phyloP scores from a whole-genome alignment of 306 rosid species.

The Inga oerstediana region DNA sequence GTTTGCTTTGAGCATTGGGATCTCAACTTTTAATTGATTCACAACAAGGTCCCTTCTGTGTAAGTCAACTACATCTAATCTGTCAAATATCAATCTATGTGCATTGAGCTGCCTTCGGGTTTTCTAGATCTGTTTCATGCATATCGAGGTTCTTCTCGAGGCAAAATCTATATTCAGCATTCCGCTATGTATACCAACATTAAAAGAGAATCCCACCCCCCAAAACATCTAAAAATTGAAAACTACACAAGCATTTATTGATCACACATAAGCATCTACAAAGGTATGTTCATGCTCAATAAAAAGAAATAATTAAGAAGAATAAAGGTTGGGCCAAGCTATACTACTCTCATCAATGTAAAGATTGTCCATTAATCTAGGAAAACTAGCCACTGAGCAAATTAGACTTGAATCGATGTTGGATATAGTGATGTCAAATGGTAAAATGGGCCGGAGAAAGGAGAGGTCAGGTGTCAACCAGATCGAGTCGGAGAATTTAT shows the following conservation, averaged over 20 bases:
- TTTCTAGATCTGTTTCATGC: constrained; percentile 56
- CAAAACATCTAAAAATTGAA: constrained; percentile 24
- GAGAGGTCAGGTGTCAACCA: too few relatives aligned
- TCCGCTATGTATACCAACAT: constrained; percentile 83
- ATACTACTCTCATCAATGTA: constrained; percentile 11
- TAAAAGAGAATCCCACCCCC: constrained; percentile 5
- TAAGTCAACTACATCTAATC: constrained; percentile 53
- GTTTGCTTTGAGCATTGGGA: too few relatives aligned
- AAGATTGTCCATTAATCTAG: not conserved
- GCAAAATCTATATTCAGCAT: constrained; percentile 94
- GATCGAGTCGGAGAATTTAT: too few relatives aligned
- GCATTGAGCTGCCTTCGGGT: constrained; percentile 50
- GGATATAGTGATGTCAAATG: too few relatives aligned
- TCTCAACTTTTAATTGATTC: too few relatives aligned
- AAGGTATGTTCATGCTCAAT: not conserved
- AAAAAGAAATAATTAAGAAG: not conserved
- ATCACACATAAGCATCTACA: constrained; percentile 6
- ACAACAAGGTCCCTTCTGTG: constrained; percentile 34
- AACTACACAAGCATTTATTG: constrained; percentile 11
- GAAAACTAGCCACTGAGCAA: not conserved
- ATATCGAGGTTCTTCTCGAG: constrained; percentile 73
- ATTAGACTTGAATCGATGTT: too few relatives aligned
- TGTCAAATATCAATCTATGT: constrained; percentile 65
- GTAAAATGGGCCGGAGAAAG: too few relatives aligned
- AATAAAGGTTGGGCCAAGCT: not conserved